Percentiles rank a stretch among this genome's conserved stretches.
Conservation (phyloP, 306 rosid species). For the Trifolium fragiferum region DNA sequence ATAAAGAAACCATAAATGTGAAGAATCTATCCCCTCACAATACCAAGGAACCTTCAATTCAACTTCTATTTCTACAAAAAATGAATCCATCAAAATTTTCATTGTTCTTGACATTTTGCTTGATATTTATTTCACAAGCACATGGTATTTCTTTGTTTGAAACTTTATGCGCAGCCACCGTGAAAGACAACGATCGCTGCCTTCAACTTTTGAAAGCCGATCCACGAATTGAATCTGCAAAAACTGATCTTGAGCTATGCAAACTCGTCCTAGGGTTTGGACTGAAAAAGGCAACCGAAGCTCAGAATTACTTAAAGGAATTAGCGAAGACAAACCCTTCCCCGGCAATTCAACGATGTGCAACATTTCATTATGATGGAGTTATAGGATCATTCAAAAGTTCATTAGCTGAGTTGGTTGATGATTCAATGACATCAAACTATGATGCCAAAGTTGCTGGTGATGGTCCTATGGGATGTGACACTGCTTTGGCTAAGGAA, state of each 20-base stretch:
- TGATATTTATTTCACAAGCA: slow-evolving; percentile 38
- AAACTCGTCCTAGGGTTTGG: slow-evolving; percentile 2
- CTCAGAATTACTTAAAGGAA: slow-evolving; percentile 13
- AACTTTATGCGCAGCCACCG: not conserved
- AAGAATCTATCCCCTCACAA: slow-evolving; percentile 23
- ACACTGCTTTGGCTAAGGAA: not conserved
- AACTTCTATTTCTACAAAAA: not conserved
- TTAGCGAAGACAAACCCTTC: slow-evolving; percentile 1
- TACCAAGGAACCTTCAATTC: slow-evolving; percentile 2
- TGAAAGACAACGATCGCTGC: not conserved
- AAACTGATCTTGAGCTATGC: not conserved
- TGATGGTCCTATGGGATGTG: slow-evolving; percentile 43
- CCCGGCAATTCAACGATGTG: slow-evolving; percentile 22
- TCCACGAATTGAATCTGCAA: not conserved
- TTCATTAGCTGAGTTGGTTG: slow-evolving; percentile 31
- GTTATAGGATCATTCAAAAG: slow-evolving; percentile 41
- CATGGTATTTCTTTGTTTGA: not conserved
- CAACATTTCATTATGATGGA: slow-evolving; percentile 18
- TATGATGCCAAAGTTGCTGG: slow-evolving; percentile 46
- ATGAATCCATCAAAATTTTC: slow-evolving; percentile 37
- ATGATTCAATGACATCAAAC: slow-evolving; percentile 8
- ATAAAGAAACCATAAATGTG: not conserved
- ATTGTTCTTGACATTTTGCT: slow-evolving; percentile 35
- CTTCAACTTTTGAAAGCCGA: not conserved
- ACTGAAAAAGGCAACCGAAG: not conserved